A percentile compares a stretch with the other conserved stretches of the same genome.
phyloP scores from a whole-genome alignment of 1,284 basidiomycete genomes.

The Pseudomicrostroma phylloplanum region DNA sequence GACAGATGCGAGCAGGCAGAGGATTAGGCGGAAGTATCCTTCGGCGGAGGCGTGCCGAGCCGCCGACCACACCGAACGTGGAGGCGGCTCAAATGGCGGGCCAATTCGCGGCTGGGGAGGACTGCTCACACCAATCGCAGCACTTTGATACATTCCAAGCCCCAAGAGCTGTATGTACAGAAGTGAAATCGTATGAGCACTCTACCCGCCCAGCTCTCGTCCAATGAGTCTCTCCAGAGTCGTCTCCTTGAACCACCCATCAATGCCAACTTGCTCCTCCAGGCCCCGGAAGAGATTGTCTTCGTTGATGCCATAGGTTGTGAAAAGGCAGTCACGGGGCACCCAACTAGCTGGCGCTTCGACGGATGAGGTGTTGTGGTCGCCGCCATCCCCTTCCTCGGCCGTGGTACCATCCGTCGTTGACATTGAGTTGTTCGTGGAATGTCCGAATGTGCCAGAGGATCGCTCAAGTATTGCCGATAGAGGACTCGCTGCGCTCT shows the following conservation, averaged over 20 bases:
- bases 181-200: no score
- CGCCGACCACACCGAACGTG: no score
- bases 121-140: no score
- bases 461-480: no score
- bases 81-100: no score
- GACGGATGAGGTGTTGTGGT: background rate
- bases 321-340: conserved; percentile 41
- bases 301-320: conserved; percentile 41
- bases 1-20: no score
- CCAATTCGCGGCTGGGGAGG: no score
- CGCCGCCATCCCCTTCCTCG: background rate
- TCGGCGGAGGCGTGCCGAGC: no score
- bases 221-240: conserved; percentile 37
- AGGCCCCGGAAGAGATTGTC: conserved; percentile 30
- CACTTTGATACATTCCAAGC: no score
- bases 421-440: background rate
- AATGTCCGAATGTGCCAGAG: conserved; percentile 5
- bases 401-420: conserved; percentile 1
- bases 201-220: conserved; percentile 26
- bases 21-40: no score
- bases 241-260: conserved; percentile 40
- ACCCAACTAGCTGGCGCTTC: conserved; percentile 5
- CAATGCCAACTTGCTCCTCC: conserved; percentile 22
- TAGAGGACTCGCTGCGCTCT: background rate
- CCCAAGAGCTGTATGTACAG: no score